Conservation (phyloP, 2,329 filamentous ascomycete species). For the Coleophoma crateriformis region DNA sequence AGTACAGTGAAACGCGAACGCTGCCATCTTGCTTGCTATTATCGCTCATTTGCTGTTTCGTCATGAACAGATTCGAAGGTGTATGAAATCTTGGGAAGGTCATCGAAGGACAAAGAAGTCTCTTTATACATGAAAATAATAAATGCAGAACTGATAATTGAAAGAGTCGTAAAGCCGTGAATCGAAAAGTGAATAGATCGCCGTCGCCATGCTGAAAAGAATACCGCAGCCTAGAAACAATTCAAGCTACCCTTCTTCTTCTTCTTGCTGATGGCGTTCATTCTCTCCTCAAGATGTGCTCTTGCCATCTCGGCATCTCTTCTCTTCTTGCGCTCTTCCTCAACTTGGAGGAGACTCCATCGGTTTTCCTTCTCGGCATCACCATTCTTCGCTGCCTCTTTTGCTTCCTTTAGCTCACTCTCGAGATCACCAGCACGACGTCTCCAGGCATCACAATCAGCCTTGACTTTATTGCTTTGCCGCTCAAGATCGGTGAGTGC, state of each 20-base stretch:
- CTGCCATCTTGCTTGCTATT: not conserved
- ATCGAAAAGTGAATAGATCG: not conserved
- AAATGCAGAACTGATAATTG: too few relatives aligned
- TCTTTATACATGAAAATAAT: too few relatives aligned
- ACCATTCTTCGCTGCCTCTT: constrained; percentile 32
- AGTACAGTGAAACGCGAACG: not conserved
- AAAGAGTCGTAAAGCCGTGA: constrained; percentile 1
- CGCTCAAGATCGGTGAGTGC: constrained; percentile 90
- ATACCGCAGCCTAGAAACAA: constrained; percentile 58
- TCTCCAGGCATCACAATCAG: constrained; percentile 85
- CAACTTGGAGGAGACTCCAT: constrained; percentile 80
- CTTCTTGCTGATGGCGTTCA: constrained; percentile 81
- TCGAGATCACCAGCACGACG: constrained; percentile 65
- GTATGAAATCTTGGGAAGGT: too few relatives aligned
- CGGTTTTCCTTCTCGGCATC: constrained; percentile 35
- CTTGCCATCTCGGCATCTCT: constrained; percentile 84
- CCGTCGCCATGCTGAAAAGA: not conserved
- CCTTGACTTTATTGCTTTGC: constrained; percentile 86
- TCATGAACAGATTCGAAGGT: too few relatives aligned
- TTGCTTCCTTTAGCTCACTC: constrained; percentile 44
- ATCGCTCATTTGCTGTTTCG: too few relatives aligned
- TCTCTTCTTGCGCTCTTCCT: constrained; percentile 92
- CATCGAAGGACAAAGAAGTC: too few relatives aligned
- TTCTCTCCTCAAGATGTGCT: constrained; percentile 87
- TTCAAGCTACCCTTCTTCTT: constrained; percentile 96